Conservation (phyloP, 768 basidiomycete genomes). For the Pholiota molesta region DNA sequence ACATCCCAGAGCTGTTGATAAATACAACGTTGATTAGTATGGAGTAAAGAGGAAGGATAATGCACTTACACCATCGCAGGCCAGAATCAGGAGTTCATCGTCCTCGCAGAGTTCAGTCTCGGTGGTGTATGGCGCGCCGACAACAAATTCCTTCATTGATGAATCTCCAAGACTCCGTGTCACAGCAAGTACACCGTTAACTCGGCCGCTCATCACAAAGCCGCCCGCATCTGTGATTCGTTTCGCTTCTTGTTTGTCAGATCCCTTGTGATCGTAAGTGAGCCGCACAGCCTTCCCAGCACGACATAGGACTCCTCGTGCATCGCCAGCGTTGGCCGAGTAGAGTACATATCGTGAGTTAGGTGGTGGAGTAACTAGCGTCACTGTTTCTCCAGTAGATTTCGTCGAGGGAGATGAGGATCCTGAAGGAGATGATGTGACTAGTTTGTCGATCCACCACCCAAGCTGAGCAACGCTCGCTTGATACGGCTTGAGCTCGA, state of each 20-base stretch:
- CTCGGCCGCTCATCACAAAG: constrained; percentile 97
- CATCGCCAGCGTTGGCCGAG: constrained; percentile 96
- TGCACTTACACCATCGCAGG: constrained; percentile 91
- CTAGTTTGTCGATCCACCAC: constrained; percentile 36
- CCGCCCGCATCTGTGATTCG: constrained; percentile 97
- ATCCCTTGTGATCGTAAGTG: constrained; percentile 99
- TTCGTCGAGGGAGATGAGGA: constrained; percentile 39
- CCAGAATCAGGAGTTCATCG: constrained; percentile 94
- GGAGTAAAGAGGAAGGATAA: constrained; percentile 5
- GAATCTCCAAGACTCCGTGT: constrained; percentile 96
- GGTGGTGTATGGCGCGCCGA: constrained; percentile 98
- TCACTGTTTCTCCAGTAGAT: constrained; percentile 30
- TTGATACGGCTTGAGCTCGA: constrained; percentile 53
- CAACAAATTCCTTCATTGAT: constrained; percentile 99
- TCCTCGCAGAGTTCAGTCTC: constrained; percentile 89
- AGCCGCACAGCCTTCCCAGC: constrained; percentile 88
- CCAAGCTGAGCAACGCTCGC: constrained; percentile 56
- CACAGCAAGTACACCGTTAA: constrained; percentile 96
- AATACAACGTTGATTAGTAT: constrained; percentile 15
- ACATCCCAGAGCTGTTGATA: constrained; percentile 90
- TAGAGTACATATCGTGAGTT: constrained; percentile 80
- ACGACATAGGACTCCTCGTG: constrained; percentile 90
- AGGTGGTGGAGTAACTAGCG: constrained; percentile 47
- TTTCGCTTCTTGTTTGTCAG: constrained; percentile 96
- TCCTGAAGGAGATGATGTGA: constrained; percentile 36